phyloP scores from a whole-genome alignment of 78 protist species.

The Dictyostelium brefeldianum region DNA sequence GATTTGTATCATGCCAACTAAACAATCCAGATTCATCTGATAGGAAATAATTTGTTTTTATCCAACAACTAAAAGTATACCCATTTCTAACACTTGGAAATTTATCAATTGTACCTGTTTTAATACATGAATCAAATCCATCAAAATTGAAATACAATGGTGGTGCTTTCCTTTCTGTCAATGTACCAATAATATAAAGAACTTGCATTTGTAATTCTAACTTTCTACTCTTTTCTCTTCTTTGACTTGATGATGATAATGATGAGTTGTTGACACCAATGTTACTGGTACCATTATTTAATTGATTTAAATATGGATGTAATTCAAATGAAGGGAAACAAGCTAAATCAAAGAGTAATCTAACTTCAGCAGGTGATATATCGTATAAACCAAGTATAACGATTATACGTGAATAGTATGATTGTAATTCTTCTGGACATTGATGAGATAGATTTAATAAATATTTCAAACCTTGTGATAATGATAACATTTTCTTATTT shows the following conservation, averaged over 20 bases:
- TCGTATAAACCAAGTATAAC: slow-evolving; percentile 76
- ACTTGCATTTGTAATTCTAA: slow-evolving; percentile 79
- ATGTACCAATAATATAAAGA: slow-evolving; percentile 68
- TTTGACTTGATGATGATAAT: background rate
- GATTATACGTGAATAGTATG: slow-evolving; percentile 63
- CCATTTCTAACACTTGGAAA: slow-evolving; percentile 56
- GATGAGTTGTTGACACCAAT: background rate
- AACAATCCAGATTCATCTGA: slow-evolving; percentile 70
- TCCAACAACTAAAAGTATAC: slow-evolving; percentile 79
- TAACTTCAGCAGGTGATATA: slow-evolving; percentile 65
- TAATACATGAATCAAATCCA: slow-evolving; percentile 64
- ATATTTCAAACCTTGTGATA: slow-evolving; percentile 69
- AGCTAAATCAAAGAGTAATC: slow-evolving; percentile 59
- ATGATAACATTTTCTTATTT: slow-evolving; percentile 70
- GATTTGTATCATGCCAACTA: slow-evolving; percentile 60
- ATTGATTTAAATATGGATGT: slow-evolving; percentile 42
- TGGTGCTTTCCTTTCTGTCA: slow-evolving; percentile 75
- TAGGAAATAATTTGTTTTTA: slow-evolving; percentile 44
- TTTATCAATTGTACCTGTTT: slow-evolving; percentile 47
- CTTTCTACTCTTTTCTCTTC: slow-evolving; percentile 52
- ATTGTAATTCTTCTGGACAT: slow-evolving; percentile 69
- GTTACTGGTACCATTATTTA: background rate
- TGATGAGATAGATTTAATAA: slow-evolving; percentile 63
- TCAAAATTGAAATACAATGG: slow-evolving; percentile 74
- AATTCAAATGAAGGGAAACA: slow-evolving; percentile 77